phyloP scores from a whole-genome alignment of 208 protist species.

The Herpetomonas samuelpessoai region DNA sequence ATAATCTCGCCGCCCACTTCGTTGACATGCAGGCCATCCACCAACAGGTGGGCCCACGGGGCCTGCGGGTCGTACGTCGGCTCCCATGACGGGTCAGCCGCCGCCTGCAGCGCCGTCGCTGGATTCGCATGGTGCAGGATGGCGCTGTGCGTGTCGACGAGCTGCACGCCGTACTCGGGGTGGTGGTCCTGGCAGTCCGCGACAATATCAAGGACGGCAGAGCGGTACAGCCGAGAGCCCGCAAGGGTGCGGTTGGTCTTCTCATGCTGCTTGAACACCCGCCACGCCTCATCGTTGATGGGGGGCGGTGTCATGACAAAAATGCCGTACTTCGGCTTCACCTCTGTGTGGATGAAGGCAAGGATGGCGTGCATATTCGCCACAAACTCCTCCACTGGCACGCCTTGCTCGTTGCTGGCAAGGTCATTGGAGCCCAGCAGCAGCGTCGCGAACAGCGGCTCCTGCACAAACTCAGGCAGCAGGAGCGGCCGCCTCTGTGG shows the following conservation, averaged over 20 bases:
- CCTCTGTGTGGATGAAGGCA: conserved; percentile 18
- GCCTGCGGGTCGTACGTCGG: conserved; percentile 9
- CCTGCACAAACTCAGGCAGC: conserved; percentile 20
- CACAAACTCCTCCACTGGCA: conserved; percentile 30
- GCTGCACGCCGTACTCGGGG: conserved; percentile 31
- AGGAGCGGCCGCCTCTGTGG: conserved; percentile 13
- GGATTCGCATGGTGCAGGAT: neutral
- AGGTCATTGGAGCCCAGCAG: conserved; percentile 38
- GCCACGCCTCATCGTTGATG: conserved; percentile 8
- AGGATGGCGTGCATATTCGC: conserved; percentile 25
- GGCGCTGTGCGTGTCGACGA: conserved; percentile 16
- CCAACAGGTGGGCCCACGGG: conserved; percentile 4
- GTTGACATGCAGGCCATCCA: conserved; percentile 40
- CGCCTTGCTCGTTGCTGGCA: conserved; percentile 15
- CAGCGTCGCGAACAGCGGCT: conserved; percentile 39
- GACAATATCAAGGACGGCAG: neutral
- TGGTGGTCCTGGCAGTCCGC: neutral
- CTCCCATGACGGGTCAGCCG: conserved; percentile 2
- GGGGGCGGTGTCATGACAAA: conserved; percentile 4
- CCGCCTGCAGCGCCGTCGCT: conserved; percentile 13
- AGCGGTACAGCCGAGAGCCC: neutral
- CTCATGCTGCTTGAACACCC: conserved; percentile 10
- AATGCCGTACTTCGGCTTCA: conserved; percentile 33
- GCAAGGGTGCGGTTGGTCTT: conserved; percentile 6
- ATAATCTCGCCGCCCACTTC: conserved; percentile 19